Base-by-base conservation (phyloP, 2,329 filamentous ascomycete genomes). In the Nannizzia gypsea region DNA sequence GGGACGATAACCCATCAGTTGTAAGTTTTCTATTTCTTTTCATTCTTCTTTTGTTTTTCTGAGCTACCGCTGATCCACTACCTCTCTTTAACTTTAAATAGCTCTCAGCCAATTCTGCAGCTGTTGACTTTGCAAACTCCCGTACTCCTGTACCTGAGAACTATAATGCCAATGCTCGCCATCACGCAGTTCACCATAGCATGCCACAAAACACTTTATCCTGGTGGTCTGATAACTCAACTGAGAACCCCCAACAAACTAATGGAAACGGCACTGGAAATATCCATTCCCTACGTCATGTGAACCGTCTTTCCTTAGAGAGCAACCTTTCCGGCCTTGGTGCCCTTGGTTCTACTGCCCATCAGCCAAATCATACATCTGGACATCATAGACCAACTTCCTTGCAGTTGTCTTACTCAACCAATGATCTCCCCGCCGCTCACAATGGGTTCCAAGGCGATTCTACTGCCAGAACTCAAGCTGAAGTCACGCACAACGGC, bases 371-470 rank as follows among this genome's bases (percentile, higher is more conserved):
- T 59, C 64, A 71, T 34, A 65, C 67, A 34, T 69, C 82, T 2
- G 73, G 81, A 15, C 71, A 74, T 26, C 81, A 64, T 65, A 73
- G 76, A 22, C 75, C 75, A 17, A 67, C 66, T 3, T 71, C 73
- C 8, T 61, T 96, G 61, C 88, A 91, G 73, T 86, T 88, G 50
- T 96, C 92, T 0, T 96, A 89, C 76, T 96, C 93, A 8, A 85
- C 89, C 59, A 93, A 88, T 72, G 91, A 97, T 68, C 80, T 96
- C 20, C 88, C 90, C 3, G 95, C 90, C 6, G 78, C 90, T 68
- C 95, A 93, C 65, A 78, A 81, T 59, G 80, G 81, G 59, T 73
- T 78, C 56, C 75, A 80, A 22, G 67, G 70, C 3, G 70, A 73
- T 31, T 76, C 73, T 11, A 67, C 76, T 9, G 74, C 76, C 58